Conservation (phyloP, 1,284 basidiomycete genomes). For the Papiliotrema nemorosa region DNA sequence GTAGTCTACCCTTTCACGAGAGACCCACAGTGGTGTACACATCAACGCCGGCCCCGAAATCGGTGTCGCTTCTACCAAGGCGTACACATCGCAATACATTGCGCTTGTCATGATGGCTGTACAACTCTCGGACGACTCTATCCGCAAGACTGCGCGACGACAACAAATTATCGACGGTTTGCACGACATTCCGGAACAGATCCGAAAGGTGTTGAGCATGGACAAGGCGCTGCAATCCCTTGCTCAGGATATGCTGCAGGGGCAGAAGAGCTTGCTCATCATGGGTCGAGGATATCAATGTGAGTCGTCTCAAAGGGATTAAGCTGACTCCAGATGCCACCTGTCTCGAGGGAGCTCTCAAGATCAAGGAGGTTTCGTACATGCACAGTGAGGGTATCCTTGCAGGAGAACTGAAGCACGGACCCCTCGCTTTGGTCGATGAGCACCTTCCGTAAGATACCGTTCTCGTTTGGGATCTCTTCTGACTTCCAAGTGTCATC, state of each 20-base stretch:
- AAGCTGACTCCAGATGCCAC: constrained; percentile 64
- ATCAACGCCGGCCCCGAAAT: constrained; percentile 99
- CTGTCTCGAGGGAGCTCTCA: constrained; percentile 95
- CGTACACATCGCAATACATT: constrained; percentile 99
- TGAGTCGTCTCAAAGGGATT: constrained; percentile 32
- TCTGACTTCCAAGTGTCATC: constrained; percentile 59
- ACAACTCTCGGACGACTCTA: constrained; percentile 93
- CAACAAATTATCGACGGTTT: constrained; percentile 93
- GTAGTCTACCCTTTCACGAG: constrained; percentile 87
- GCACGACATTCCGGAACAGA: constrained; percentile 83
- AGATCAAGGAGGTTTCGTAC: constrained; percentile 98
- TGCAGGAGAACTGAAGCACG: constrained; percentile 98
- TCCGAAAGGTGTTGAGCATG: constrained; percentile 78
- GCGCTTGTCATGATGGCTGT: constrained; percentile 97
- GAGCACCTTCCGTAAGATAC: constrained; percentile 78
- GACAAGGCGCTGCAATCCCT: constrained; percentile 79
- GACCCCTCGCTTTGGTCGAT: constrained; percentile 93
- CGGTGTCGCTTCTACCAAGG: constrained; percentile 99
- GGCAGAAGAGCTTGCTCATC: constrained; percentile 84
- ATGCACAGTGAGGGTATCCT: constrained; percentile 93
- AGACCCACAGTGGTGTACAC: constrained; percentile 99
- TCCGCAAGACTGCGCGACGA: constrained; percentile 84
- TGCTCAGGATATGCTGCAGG: constrained; percentile 70
- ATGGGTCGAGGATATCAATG: constrained; percentile 99
- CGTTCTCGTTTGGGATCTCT: background rate